Percentiles rank a stretch among this genome's conserved stretches.
Conservation (phyloP, 352 stramenopile species). For the Phytophthora podocarpi region DNA sequence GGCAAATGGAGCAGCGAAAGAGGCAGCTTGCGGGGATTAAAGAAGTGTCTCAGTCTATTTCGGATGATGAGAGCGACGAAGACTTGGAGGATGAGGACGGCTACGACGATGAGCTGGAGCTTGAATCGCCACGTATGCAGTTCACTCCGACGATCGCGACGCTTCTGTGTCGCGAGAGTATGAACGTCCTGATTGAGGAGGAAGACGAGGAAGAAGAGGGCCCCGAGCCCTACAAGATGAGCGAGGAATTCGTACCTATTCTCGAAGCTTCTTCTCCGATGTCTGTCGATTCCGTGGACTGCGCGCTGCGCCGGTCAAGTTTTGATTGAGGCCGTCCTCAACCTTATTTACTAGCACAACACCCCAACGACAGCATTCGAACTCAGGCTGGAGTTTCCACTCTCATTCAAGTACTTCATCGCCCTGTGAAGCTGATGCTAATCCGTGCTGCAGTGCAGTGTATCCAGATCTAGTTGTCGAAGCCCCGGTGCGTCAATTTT, state of each 20-base stretch:
- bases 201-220: slow-evolving; percentile 56
- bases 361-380: slow-evolving; percentile 8
- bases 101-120: slow-evolving; percentile 38
- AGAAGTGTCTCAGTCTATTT: slow-evolving; percentile 29
- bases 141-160: slow-evolving; percentile 51
- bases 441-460: slow-evolving; percentile 16
- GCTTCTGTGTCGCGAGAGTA: slow-evolving; percentile 52
- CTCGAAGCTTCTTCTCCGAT: slow-evolving; percentile 48
- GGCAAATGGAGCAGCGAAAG: slow-evolving; percentile 42
- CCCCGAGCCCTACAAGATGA: slow-evolving; percentile 29
- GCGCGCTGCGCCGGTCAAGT: slow-evolving; percentile 38
- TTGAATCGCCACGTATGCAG: slow-evolving; percentile 44
- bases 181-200: slow-evolving; percentile 65
- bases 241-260: slow-evolving; percentile 60
- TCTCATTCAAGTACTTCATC: slow-evolving; percentile 18
- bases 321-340: slow-evolving; percentile 33
- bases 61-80: slow-evolving; percentile 40
- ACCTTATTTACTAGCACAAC: slow-evolving; percentile 36
- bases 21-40: slow-evolving; percentile 38
- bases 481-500: slow-evolving; percentile 32
- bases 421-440: slow-evolving; percentile 2
- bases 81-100: slow-evolving; percentile 38
- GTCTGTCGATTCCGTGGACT: slow-evolving; percentile 54
- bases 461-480: slow-evolving; percentile 15
- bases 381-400: slow-evolving; percentile 11